Conservation (phyloP, 768 basidiomycete genomes). For the Lactifluus volemus region DNA sequence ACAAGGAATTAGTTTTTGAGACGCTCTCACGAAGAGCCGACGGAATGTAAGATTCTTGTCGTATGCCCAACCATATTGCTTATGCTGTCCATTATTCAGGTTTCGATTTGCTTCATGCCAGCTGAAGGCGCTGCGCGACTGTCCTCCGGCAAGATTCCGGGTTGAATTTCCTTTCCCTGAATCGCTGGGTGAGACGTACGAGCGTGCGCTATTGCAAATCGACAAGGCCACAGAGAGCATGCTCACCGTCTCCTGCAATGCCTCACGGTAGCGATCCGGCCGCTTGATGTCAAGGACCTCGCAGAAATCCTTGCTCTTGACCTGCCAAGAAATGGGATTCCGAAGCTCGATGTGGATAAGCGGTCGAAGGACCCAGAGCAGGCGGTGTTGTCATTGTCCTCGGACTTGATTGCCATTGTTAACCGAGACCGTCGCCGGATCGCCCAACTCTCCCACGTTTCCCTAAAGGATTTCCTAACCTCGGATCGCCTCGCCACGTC, state of each 20-base stretch:
- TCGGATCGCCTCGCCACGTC: background rate
- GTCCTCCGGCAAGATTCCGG: background rate
- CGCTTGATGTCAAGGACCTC: constrained; percentile 1
- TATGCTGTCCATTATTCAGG: background rate
- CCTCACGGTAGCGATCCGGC: background rate
- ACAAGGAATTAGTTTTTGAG: background rate
- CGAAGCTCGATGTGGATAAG: background rate
- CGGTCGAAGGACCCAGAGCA: background rate
- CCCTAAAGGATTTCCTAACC: background rate
- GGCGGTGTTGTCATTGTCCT: background rate
- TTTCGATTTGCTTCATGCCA: background rate
- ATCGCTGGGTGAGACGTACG: background rate
- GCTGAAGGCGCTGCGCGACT: background rate
- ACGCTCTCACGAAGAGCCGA: background rate
- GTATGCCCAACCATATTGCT: background rate
- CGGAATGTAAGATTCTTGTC: background rate
- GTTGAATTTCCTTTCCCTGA: background rate
- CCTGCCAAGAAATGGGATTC: background rate
- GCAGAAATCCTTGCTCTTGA: background rate
- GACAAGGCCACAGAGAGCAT: background rate
- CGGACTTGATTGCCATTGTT: background rate
- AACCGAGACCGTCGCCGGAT: background rate
- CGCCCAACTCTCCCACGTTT: background rate
- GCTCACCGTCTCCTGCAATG: constrained; percentile 2
- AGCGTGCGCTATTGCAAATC: background rate